These are phyloP conservation scores for Pleurotus platypus DNA, from an alignment of 768 basidiomycete species.

Conservation along the genomic window DNA sequence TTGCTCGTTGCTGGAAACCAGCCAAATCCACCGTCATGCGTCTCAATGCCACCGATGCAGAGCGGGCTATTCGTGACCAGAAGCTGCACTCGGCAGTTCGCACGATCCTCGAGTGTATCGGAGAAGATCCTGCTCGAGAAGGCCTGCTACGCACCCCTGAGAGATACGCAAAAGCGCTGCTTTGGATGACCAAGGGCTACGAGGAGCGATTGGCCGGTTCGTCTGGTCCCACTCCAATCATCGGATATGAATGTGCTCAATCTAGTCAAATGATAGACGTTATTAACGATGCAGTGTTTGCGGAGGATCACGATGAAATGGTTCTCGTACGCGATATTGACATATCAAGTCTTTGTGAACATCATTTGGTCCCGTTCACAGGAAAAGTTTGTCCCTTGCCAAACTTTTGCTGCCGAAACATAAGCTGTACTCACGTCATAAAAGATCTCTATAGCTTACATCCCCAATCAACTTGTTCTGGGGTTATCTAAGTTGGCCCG, in stretches of 20 bases:
- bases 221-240: constrained; percentile 1
- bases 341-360: constrained; percentile 96
- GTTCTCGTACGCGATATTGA: constrained; percentile 97
- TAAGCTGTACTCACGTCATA: constrained; percentile 17
- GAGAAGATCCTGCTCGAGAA: constrained; percentile 96
- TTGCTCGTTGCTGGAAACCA: constrained; percentile 24
- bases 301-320: constrained; percentile 99
- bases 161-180: constrained; percentile 91
- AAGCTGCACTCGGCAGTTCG: constrained; percentile 83
- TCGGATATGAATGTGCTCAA: background rate
- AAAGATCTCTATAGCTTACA: constrained; percentile 96
- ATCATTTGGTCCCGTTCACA: constrained; percentile 96
- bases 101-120: constrained; percentile 93
- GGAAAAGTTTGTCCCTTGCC: constrained; percentile 69
- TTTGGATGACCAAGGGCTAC: constrained; percentile 99
- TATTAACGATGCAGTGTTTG: constrained; percentile 97
- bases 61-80: constrained; percentile 68
- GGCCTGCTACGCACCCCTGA: constrained; percentile 91
- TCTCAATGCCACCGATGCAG: constrained; percentile 73
- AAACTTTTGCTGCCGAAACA: constrained; percentile 6
- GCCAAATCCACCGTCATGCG: constrained; percentile 90
- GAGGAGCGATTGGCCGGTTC: constrained; percentile 90
- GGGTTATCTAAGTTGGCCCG: constrained; percentile 95
- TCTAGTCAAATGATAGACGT: constrained; percentile 58
- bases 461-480: constrained; percentile 91